Evolutionary conservation across 225 moss, liverwort and hornwort genomes (phyloP).

Genomic region (Antitrichia curtipendula): DNA sequence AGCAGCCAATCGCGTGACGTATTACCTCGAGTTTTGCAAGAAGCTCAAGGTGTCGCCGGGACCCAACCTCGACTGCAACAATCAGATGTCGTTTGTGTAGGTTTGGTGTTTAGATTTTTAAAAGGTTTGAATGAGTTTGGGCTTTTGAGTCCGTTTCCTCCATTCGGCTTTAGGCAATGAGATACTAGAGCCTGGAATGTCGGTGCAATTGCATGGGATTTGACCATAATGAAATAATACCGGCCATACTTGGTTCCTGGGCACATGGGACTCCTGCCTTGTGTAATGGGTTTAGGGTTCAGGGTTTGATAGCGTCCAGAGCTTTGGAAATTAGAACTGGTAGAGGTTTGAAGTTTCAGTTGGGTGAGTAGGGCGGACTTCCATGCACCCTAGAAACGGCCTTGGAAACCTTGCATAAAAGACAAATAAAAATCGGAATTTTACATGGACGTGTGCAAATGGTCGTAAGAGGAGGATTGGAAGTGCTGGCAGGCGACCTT

Average conservation of each 20-base stretch:
- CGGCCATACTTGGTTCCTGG: not conserved
- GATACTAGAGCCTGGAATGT: not conserved
- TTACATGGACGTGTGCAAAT: not conserved
- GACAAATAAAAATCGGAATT: not conserved
- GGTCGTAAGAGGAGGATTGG: not conserved
- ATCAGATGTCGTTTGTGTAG: not conserved
- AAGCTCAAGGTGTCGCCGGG: conserved; percentile 25
- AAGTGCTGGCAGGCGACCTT: not conserved
- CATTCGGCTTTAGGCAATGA: not conserved
- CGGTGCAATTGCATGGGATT: not conserved
- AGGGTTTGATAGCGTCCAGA: not conserved
- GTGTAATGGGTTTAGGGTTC: not conserved
- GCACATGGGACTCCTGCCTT: not conserved
- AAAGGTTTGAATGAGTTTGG: not conserved
- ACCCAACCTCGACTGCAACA: conserved; percentile 28
- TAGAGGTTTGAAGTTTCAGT: not conserved
- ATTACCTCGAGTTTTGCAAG: conserved; percentile 22
- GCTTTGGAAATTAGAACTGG: not conserved
- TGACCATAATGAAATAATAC: not conserved
- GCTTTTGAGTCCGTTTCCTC: not conserved
- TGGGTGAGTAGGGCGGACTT: not conserved
- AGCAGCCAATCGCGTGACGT: conserved; percentile 33
- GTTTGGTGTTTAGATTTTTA: too few relatives aligned
- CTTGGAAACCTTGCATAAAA: not conserved
- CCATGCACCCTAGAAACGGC: not conserved